phyloP scores from a whole-genome alignment of 2,329 filamentous ascomycete genomes.

The Fusarium sp. region DNA sequence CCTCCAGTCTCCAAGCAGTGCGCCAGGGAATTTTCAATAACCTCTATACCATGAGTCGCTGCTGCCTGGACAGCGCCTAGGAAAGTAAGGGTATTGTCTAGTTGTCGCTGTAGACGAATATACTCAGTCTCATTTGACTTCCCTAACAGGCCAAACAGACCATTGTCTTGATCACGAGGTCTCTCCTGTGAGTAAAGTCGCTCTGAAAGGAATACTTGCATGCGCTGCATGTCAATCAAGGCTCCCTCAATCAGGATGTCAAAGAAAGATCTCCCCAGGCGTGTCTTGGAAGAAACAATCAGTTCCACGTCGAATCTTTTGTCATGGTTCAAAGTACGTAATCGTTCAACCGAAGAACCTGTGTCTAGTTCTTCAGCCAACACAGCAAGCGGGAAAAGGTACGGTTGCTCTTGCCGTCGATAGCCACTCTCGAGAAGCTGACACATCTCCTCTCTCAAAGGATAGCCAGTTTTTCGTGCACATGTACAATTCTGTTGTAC shows the following conservation, averaged over 20 bases:
- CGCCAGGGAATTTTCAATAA: neutral
- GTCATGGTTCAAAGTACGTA: neutral
- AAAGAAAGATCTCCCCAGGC: neutral
- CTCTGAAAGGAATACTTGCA: neutral
- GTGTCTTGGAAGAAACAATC: neutral
- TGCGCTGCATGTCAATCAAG: neutral
- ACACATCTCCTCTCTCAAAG: neutral
- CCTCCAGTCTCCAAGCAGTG: neutral
- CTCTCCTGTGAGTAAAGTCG: neutral
- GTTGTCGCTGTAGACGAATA: neutral
- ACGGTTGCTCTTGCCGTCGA: neutral
- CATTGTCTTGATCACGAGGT: neutral
- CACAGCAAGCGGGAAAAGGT: neutral
- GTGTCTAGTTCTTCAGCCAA: neutral
- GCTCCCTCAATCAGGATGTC: neutral
- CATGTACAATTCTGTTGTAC: neutral
- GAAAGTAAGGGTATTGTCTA: neutral
- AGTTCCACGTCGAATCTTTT: neutral
- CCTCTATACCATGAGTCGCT: neutral
- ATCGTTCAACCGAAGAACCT: neutral
- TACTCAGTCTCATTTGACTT: neutral
- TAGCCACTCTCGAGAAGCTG: neutral
- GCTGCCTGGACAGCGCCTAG: neutral
- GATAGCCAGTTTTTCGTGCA: neutral
- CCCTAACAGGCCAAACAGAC: neutral